A percentile compares a stretch with the other conserved stretches of the same genome.
These are phyloP conservation scores for Auricularia auricula-judae DNA, from an alignment of 768 basidiomycete genomes.

Conservation along the genomic window DNA sequence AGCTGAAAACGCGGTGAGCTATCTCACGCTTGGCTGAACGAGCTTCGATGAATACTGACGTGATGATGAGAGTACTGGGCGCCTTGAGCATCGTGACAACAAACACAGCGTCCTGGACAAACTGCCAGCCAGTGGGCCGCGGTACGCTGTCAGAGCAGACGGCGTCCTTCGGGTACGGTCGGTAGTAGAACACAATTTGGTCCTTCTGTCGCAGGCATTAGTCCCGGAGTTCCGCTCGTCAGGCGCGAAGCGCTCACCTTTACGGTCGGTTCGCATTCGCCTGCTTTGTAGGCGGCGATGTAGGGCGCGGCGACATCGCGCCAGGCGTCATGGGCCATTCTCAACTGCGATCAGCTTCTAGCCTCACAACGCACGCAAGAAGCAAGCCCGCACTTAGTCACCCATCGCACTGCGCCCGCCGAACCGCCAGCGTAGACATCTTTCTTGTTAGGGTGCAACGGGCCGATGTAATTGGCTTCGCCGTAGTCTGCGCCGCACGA, in stretches of 20 bases:
- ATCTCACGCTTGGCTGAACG: too few relatives aligned
- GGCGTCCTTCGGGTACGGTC: neutral
- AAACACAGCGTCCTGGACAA: neutral
- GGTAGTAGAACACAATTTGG: neutral
- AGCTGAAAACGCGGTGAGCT: neutral
- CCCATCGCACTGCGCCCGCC: neutral
- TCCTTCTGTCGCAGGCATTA: neutral
- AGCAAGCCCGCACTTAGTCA: neutral
- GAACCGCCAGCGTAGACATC: neutral
- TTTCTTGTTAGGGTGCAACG: constrained; percentile 13
- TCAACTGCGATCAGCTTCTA: neutral
- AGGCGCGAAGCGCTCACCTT: neutral
- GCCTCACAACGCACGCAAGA: neutral
- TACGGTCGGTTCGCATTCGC: neutral
- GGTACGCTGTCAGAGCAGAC: neutral
- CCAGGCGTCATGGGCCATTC: neutral
- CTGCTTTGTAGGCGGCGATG: neutral
- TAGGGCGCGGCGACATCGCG: neutral
- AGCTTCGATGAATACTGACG: neutral
- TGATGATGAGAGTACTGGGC: neutral
- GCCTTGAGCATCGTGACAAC: neutral
- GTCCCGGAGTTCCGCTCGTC: too few relatives aligned
- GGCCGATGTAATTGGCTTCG: constrained; percentile 66
- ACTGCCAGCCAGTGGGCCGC: neutral
- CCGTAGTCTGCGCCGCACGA: constrained; percentile 38